Evolutionary conservation across 164 flowering plant species (phyloP).

Genomic region (Cinnamomum micranthum): DNA sequence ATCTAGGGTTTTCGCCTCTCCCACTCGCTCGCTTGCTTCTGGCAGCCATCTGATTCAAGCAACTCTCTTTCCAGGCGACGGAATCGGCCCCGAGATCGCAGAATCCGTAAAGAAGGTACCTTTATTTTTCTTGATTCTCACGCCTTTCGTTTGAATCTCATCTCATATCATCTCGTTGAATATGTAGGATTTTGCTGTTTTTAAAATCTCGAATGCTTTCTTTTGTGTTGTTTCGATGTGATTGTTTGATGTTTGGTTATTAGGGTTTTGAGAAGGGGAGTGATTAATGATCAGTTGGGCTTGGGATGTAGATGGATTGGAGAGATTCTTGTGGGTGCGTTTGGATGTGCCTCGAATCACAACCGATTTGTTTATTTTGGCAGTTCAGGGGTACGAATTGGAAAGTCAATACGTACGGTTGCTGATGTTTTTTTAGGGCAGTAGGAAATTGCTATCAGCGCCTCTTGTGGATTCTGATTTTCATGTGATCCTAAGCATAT

Average conservation of each 20-base stretch:
- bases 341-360: neutral
- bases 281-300: too few species aligned
- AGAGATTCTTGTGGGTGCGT: neutral
- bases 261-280: too few species aligned
- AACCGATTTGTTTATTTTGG: neutral
- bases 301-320: too few species aligned
- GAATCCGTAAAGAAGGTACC: slow-evolving; percentile 72
- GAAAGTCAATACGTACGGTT: too few species aligned
- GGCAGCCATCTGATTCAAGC: slow-evolving; percentile 49
- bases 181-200: too few species aligned
- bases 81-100: slow-evolving; percentile 94
- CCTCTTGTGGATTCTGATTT: neutral
- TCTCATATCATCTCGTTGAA: too few species aligned
- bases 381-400: neutral
- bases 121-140: too few species aligned
- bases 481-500: neutral
- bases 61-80: slow-evolving; percentile 94
- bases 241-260: too few species aligned
- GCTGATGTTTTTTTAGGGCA: neutral
- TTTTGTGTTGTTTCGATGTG: too few species aligned
- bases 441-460: neutral
- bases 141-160: too few species aligned
- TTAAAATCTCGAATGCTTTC: too few species aligned
- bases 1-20: slow-evolving; percentile 4
- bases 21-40: slow-evolving; percentile 28